phyloP scores from a whole-genome alignment of 78 protist genomes.

The Dictyostelium purpureum region DNA sequence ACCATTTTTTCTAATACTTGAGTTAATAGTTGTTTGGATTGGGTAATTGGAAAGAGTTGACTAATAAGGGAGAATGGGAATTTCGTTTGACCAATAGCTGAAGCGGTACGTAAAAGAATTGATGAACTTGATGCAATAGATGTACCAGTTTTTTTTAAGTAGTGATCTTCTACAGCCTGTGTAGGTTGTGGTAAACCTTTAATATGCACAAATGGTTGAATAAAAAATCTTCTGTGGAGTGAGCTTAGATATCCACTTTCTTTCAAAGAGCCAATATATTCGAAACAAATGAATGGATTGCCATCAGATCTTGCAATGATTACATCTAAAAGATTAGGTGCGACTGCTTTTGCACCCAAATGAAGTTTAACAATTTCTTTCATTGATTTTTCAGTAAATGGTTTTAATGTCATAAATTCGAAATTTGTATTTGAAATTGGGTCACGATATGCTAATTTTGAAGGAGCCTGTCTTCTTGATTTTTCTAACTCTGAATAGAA shows the following conservation, averaged over 20 bases:
- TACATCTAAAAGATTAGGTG: neutral
- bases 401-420: too few relatives aligned
- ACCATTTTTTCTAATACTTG: conserved; percentile 21
- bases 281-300: conserved; percentile 48
- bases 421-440: too few relatives aligned
- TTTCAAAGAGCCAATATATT: neutral
- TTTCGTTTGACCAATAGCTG: neutral
- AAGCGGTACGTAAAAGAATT: conserved; percentile 11
- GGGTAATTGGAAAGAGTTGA: conserved; percentile 18
- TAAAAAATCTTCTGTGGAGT: neutral
- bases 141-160: conserved; percentile 1
- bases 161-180: neutral
- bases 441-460: too few relatives aligned
- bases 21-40: conserved; percentile 6
- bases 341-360: conserved; percentile 6
- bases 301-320: conserved; percentile 24
- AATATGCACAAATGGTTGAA: conserved; percentile 18
- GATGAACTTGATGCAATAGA: neutral
- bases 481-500: too few relatives aligned
- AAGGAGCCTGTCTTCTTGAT: too few relatives aligned
- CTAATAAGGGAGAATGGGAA: conserved; percentile 39
- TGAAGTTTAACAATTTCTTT: too few relatives aligned
- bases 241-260: neutral
- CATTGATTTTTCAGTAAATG: too few relatives aligned
- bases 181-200: conserved; percentile 2